These are phyloP conservation scores for Cymbidium sinense DNA, from an alignment of 106 monocot species.

Conservation along the genomic window DNA sequence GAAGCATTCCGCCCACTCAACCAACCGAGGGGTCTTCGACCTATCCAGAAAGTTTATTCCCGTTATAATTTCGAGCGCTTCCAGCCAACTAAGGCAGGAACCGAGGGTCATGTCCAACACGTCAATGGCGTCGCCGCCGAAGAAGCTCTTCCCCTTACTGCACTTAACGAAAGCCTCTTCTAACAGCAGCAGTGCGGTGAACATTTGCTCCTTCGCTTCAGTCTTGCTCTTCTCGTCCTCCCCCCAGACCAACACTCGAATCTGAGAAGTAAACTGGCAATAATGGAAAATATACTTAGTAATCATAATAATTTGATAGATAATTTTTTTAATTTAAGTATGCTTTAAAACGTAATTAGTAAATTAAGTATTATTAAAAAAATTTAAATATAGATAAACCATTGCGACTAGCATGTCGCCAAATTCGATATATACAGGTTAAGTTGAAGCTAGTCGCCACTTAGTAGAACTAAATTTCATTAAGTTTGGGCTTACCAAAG, in stretches of 20 bases:
- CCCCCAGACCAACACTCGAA: background rate
- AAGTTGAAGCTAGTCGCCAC: no score
- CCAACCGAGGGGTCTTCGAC: conserved; percentile 19
- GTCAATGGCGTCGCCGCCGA: conserved; percentile 33
- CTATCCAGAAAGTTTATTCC: conserved; percentile 20
- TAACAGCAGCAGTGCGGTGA: conserved; percentile 15
- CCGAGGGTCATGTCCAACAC: conserved; percentile 46
- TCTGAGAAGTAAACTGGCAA: background rate
- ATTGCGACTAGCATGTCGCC: no score
- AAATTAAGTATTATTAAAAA: no score
- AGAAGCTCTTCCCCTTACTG: conserved; percentile 35
- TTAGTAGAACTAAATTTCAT: no score
- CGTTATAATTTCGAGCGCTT: conserved; percentile 11
- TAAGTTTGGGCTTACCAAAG: no score
- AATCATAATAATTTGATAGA: background rate
- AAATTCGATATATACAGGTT: no score
- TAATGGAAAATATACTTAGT: background rate
- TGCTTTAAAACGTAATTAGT: no score
- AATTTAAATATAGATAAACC: no score
- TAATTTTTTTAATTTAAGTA: no score
- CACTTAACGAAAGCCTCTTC: conserved; percentile 36
- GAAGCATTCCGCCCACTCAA: conserved; percentile 36
- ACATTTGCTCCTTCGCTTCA: background rate
- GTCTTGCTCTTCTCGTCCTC: conserved; percentile 15
- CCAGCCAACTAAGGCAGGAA: conserved; percentile 20